Evolutionary conservation across 2,329 filamentous ascomycete genomes (phyloP).

Genomic region (Colletotrichum lini): DNA sequence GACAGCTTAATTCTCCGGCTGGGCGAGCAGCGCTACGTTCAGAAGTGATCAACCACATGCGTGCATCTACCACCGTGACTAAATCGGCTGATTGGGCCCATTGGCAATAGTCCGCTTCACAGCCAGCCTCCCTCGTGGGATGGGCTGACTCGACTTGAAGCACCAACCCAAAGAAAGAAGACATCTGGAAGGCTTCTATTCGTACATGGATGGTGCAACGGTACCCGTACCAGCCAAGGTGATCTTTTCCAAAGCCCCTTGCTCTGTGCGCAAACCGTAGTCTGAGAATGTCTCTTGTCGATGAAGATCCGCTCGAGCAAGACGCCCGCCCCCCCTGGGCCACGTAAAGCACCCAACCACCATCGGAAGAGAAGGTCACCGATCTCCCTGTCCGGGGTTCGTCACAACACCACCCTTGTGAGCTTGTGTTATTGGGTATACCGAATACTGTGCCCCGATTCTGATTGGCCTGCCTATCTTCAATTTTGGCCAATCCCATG

Average conservation of each 20-base stretch:
- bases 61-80: constrained; percentile 24
- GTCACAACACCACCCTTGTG: neutral
- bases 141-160: neutral
- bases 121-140: neutral
- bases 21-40: constrained; percentile 24
- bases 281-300: constrained; percentile 25
- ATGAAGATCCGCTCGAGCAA: constrained; percentile 15
- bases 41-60: neutral
- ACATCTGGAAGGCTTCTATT: constrained; percentile 37
- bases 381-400: constrained; percentile 1
- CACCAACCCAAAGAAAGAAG: constrained; percentile 26
- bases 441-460: constrained; percentile 43
- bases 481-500: constrained; percentile 40
- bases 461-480: constrained; percentile 30
- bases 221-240: neutral
- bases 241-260: constrained; percentile 3
- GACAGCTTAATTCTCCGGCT: constrained; percentile 25
- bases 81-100: constrained; percentile 9
- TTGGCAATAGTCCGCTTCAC: constrained; percentile 14
- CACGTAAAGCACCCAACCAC: constrained; percentile 33
- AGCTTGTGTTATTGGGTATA: constrained; percentile 17
- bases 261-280: constrained; percentile 19
- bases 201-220: constrained; percentile 19
- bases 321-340: neutral
- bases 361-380: neutral